phyloP scores from a whole-genome alignment of 2,329 filamentous ascomycete genomes.

The Epichloe gansuensis region DNA sequence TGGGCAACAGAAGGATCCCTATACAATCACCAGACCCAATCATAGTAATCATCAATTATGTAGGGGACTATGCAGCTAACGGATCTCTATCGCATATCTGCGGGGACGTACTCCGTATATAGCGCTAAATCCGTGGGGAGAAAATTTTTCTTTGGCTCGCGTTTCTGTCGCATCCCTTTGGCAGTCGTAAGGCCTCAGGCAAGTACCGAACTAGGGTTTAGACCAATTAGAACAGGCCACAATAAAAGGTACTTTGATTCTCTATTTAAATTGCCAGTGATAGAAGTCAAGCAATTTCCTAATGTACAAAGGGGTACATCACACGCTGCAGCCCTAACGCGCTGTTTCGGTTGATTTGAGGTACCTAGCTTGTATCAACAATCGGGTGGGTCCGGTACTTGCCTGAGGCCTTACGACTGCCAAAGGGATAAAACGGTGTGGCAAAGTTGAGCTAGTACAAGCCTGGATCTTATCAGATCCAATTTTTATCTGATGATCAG shows the following conservation, averaged over 20 bases:
- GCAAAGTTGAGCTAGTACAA: constrained; percentile 2
- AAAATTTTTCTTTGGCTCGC: neutral
- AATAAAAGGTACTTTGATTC: too few relatives aligned
- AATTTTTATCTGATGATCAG: constrained; percentile 42
- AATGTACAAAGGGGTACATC: too few relatives aligned
- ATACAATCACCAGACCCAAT: neutral
- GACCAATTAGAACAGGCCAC: too few relatives aligned
- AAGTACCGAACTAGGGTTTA: too few relatives aligned
- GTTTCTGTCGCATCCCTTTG: neutral
- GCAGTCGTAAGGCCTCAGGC: too few relatives aligned
- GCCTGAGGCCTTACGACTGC: too few relatives aligned
- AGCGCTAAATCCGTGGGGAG: neutral
- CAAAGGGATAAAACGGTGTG: neutral
- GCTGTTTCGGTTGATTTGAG: too few relatives aligned
- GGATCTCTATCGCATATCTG: neutral
- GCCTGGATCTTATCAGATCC: constrained; percentile 28
- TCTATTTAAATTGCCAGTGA: too few relatives aligned
- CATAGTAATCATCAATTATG: neutral
- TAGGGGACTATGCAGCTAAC: neutral
- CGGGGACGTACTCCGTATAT: neutral
- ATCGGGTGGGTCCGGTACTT: too few relatives aligned
- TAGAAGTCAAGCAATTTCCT: too few relatives aligned
- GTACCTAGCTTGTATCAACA: too few relatives aligned
- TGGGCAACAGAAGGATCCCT: neutral
- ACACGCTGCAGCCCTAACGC: too few relatives aligned